Evolutionary conservation across 208 protist species (phyloP).

Genomic region (Leishmania mexicana): DNA sequence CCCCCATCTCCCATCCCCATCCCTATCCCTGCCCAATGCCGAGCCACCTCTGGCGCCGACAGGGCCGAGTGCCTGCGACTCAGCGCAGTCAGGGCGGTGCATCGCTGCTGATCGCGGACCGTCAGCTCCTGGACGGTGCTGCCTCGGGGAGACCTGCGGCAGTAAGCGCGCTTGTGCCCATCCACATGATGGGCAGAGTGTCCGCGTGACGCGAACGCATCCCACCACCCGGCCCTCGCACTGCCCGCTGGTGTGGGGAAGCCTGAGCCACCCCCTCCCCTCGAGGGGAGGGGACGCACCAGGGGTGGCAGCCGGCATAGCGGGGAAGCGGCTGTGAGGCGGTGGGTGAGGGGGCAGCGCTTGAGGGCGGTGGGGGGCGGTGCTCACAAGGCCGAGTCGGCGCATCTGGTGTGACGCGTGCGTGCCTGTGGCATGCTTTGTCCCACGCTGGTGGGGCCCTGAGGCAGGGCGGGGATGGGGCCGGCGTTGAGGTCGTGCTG

Average conservation of each 20-base stretch:
- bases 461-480: not conserved
- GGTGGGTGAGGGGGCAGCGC: not conserved
- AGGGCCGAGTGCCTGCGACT: no score
- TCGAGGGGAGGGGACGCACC: not conserved
- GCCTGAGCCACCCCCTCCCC: not conserved
- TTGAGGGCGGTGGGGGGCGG: not conserved
- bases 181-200: not conserved
- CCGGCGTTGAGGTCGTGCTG: not conserved
- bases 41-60: no score
- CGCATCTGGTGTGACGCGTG: not conserved
- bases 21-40: not conserved
- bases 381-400: not conserved
- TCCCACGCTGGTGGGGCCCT: not conserved
- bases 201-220: not conserved
- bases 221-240: not conserved
- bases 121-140: not conserved
- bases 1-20: not conserved
- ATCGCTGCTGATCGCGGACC: no score
- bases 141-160: not conserved
- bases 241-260: not conserved
- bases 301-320: no score
- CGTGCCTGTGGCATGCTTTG: not conserved
- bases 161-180: not conserved
- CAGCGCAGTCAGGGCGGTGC: no score
- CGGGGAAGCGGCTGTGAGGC: not conserved